Evolutionary conservation across 2,329 filamentous ascomycete species (phyloP), one percentile per base, ranked within the genome.

Genomic region (Hypocrella siamensis): DNA sequence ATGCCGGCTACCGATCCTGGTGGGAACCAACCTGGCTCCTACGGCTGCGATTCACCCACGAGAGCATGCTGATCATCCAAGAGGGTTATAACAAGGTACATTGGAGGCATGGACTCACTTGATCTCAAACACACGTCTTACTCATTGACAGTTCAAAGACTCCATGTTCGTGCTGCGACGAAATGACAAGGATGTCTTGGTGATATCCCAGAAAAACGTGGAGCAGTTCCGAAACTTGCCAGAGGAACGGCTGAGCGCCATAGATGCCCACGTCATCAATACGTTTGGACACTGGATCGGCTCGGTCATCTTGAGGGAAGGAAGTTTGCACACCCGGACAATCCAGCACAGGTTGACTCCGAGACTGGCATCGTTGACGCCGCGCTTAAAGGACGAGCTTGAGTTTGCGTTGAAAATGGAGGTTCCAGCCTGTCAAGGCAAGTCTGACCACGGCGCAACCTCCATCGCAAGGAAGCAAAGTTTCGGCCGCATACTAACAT

Each of bases 291-390:
- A 30, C 28, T 33, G 30, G 21, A 17, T 19, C 17, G 17, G 16
- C 17, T 17, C 16, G 9, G 17, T 28, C 3, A 17, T 31, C 8
- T 17, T 38, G 3, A 4, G 15, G 10, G 19, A 19, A 10, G 33
- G 33, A 17, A 26, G 33, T 18, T 31, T 38, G 4, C 33, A 33
- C 18, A 28, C 11, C 1, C 26, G 28, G 6, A 30, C 30, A 10
- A 18, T 38, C 7, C 30, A 31, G 19, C 30, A 31, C 11, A 33
- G 29, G 25, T 19, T 38, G 24, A 35, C 26, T 2, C 36, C 36
- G 4, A 10, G 11, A 5, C 33, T 38, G 10, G 33, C 25, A 11
- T 18, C 30, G 5, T 14, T 33, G 6, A 22, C 33, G 8, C 17
- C 33, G 6, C 5, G 26, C 3, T 10, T 38, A 10, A 29, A 33